phyloP scores from a whole-genome alignment of 129 eudicot species.

The Smallanthus sonchifolius region DNA sequence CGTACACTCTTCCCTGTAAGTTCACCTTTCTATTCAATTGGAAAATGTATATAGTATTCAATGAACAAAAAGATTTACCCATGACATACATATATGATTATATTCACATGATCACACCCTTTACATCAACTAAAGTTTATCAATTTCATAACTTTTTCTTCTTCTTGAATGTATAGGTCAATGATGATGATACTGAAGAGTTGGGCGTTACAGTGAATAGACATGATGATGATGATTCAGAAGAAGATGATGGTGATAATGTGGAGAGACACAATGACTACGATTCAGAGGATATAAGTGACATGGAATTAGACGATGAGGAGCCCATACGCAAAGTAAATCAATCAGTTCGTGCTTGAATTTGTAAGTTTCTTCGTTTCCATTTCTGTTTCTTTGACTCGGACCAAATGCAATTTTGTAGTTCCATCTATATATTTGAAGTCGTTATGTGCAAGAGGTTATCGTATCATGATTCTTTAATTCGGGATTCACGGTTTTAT shows the following conservation, averaged over 20 bases:
- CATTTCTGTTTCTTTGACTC: conserved; percentile 13
- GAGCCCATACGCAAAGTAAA: conserved; percentile 24
- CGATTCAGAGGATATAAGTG: conserved; percentile 32
- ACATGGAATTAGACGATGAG: conserved; percentile 16
- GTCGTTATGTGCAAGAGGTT: conserved; percentile 2
- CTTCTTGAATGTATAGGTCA: conserved; percentile 1
- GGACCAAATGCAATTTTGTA: conserved; percentile 23
- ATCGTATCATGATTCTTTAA: background rate
- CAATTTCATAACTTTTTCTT: background rate
- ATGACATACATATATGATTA: background rate
- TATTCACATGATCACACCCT: background rate
- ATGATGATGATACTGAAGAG: conserved; percentile 20
- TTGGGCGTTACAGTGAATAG: conserved; percentile 1
- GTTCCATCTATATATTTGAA: conserved; percentile 1
- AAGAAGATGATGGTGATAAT: conserved; percentile 26
- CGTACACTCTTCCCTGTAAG: conserved; percentile 46
- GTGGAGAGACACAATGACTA: conserved; percentile 18
- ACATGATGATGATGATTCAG: conserved; percentile 22
- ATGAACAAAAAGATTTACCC: background rate
- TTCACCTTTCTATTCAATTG: background rate
- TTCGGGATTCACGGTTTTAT: background rate
- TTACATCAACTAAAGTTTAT: background rate
- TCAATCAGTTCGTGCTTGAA: conserved; percentile 10
- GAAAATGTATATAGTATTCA: background rate
- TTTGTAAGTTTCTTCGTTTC: background rate